Evolutionary conservation across 208 protist species (phyloP).

Genomic region (Leishmania aethiopica): DNA sequence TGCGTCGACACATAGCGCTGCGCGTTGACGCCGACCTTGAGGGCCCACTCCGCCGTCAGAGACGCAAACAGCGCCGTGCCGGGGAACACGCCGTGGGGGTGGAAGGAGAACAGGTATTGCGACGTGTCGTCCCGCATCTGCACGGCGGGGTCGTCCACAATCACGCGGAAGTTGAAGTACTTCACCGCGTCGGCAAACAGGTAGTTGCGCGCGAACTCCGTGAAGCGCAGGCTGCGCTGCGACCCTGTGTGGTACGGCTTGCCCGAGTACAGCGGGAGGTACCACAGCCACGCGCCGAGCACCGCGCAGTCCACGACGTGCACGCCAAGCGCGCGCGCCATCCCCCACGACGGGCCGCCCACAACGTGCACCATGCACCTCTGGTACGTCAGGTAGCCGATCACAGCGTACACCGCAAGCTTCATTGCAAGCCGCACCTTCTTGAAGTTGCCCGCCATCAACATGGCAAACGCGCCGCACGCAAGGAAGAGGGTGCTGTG

Average conservation of each 20-base stretch:
- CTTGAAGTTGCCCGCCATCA: conserved; percentile 36
- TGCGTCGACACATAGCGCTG: conserved; percentile 58
- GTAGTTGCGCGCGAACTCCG: conserved; percentile 54
- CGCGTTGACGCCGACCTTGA: conserved; percentile 56
- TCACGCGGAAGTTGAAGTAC: conserved; percentile 78
- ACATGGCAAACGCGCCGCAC: conserved; percentile 24
- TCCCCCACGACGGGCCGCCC: conserved; percentile 9
- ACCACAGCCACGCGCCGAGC: conserved; percentile 55
- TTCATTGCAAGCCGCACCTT: conserved; percentile 44
- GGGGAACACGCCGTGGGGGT: conserved; percentile 85
- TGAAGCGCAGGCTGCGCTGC: conserved; percentile 52
- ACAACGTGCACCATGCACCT: conserved; percentile 34
- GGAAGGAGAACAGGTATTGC: conserved; percentile 83
- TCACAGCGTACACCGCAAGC: conserved; percentile 48
- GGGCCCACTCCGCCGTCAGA: conserved; percentile 60
- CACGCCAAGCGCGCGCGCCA: conserved; percentile 9
- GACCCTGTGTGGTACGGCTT: conserved; percentile 65
- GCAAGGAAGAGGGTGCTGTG: conserved; percentile 47
- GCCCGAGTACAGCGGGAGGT: conserved; percentile 64
- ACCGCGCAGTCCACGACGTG: conserved; percentile 41
- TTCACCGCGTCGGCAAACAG: conserved; percentile 57
- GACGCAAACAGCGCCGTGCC: conserved; percentile 66
- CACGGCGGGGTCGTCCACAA: conserved; percentile 62
- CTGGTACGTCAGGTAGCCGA: conserved; percentile 61
- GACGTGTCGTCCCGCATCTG: conserved; percentile 47